A percentile compares a stretch with the other conserved stretches of the same genome.
Conservation (phyloP, 306 rosid genomes). For the Carpinus fangiana region DNA sequence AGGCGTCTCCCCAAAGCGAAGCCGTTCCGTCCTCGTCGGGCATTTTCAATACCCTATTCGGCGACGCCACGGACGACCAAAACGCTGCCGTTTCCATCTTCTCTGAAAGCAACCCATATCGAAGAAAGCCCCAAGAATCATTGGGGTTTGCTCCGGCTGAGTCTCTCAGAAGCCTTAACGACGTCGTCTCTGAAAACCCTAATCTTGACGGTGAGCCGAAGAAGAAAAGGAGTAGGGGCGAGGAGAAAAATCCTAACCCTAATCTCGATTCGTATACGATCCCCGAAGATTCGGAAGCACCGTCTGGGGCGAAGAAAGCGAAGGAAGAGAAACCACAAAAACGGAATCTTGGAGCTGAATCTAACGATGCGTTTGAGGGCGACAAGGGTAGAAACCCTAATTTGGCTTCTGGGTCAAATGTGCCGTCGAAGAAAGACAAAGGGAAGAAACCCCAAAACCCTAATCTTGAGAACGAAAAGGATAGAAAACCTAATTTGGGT, state of each 20-base stretch:
- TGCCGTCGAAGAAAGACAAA: slow-evolving; percentile 4
- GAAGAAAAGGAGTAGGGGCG: slow-evolving; percentile 43
- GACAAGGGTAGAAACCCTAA: slow-evolving; percentile 11
- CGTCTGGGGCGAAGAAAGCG: slow-evolving; percentile 34
- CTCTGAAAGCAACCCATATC: slow-evolving; percentile 70
- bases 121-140: slow-evolving; percentile 43
- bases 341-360: not conserved
- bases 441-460: not conserved
- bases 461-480: slow-evolving; percentile 1
- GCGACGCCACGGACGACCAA: slow-evolving; percentile 34
- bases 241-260: slow-evolving; percentile 28
- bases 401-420: slow-evolving; percentile 1
- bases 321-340: slow-evolving; percentile 25
- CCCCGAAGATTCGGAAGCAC: slow-evolving; percentile 33
- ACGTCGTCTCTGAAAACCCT: slow-evolving; percentile 10
- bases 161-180: not conserved
- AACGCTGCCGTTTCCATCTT: slow-evolving; percentile 48
- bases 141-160: slow-evolving; percentile 10
- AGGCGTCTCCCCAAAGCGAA: slow-evolving; percentile 26
- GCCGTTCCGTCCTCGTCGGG: slow-evolving; percentile 42
- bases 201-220: slow-evolving; percentile 27
- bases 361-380: not conserved
- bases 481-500: slow-evolving; percentile 5
- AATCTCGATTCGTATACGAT: slow-evolving; percentile 12
- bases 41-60: slow-evolving; percentile 60